Base-by-base conservation (phyloP, 2,329 filamentous ascomycete genomes). In the Pseudogymnoascus sp. region DNA sequence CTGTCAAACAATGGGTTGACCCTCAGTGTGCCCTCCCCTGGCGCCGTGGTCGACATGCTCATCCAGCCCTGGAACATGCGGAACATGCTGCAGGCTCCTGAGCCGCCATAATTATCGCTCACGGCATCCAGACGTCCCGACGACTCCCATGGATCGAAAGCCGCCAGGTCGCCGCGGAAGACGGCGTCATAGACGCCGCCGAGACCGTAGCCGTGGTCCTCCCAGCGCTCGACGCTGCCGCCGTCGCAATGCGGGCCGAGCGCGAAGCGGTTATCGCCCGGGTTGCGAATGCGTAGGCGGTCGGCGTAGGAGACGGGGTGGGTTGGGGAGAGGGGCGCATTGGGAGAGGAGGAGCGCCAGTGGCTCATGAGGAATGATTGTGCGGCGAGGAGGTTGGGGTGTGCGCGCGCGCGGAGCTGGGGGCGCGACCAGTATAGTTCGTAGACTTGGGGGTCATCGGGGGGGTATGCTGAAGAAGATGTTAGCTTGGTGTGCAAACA, bases 51-150 rank as follows among this genome's bases (percentile, higher is more conserved):
- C 64, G 88, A 91, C 82, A 97, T 88, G 65, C 84, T 84, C 61
- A 97, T 75, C 93, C 93, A 97, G 16, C 91, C 93, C 76, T 97
- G 93, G 74, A 90, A 93, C 82, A 91, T 89, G 40, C 93, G 84
- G 75, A 96, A 92, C 79, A 92, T 91, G 53, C 83, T 88, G 75
- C 91, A 96, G 0, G 89, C 87, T 0, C 93, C 92, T 0, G 91
- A 82, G 0, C 92, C 91, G 60, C 90, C 82, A 73, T 97, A 95
- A 35, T 93, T 77, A 74, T 96, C 88, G 65, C 84, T 87, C 2
- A 85, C 82, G 2, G 89, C 90, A 0, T 78, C 75, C 0, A 93
- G 79, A 3, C 93, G 83, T 6, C 84, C 82, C 66, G 83, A 85
- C 0, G 86, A 86, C 70, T 96, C 91, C 84, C 89, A 97, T 0